These are phyloP conservation scores for Sporothrix inflata DNA, from an alignment of 2,329 filamentous ascomycete species.

Conservation along the genomic window DNA sequence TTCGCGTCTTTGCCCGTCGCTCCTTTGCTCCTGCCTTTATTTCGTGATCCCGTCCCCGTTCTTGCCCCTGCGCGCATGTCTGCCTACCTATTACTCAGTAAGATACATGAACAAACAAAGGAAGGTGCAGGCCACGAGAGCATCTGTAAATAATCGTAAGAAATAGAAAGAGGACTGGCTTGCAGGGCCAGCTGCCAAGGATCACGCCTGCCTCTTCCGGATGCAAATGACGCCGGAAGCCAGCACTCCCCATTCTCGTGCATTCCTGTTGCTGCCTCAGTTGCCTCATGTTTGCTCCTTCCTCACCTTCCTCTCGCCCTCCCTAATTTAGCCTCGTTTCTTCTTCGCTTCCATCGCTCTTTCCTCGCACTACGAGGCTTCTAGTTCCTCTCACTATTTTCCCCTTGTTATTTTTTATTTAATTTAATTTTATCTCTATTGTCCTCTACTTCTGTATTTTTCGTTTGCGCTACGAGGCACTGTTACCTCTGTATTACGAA, in stretches of 20 bases:
- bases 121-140: neutral
- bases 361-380: conserved; percentile 2
- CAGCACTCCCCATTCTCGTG: neutral
- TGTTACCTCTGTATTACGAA: neutral
- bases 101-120: conserved; percentile 12
- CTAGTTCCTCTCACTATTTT: neutral
- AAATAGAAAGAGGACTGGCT: neutral
- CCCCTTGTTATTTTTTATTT: no score
- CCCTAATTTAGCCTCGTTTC: neutral
- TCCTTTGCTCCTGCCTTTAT: neutral
- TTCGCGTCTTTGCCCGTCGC: neutral
- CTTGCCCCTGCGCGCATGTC: neutral
- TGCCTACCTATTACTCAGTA: neutral
- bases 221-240: neutral
- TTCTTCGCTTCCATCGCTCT: conserved; percentile 13
- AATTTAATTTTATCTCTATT: neutral
- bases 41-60: neutral
- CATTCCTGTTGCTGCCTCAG: conserved; percentile 4
- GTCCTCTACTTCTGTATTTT: neutral
- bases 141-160: neutral
- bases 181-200: neutral
- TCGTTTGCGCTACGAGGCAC: conserved; percentile 10
- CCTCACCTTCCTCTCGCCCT: neutral
- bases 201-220: conserved; percentile 2
- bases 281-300: conserved; percentile 16